Base-by-base conservation (phyloP, 140 eudicot species). In the Anethum foeniculum region DNA sequence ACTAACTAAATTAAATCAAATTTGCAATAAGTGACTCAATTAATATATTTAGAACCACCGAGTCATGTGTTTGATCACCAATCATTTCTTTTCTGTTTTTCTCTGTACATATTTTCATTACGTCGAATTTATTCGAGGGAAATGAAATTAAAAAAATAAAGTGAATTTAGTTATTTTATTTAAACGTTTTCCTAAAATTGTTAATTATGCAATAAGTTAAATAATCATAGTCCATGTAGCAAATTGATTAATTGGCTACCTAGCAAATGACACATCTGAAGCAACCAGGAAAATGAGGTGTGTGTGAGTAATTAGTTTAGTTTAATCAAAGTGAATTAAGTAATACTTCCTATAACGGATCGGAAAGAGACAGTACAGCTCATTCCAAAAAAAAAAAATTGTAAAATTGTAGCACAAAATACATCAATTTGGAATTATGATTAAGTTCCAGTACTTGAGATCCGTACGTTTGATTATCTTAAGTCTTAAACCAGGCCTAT, bases 361-460 rank as follows among this genome's bases (percentile, higher is more conserved):
- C 0, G 14, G 36, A 62, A 11, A 25, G 3, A n/a, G 68, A 62
- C 69, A 62, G 32, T 62, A 62, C 69, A 62, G 36, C 69, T 25
- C 34, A 25, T 2, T 3, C 34, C 3, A 25, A 25, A 25, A 25
- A 23, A 18, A 18, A 52, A 52, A 1, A 60, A 60, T 23, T 54
- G 62, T 21, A 18, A 19, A 0, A 0, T 18, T 2, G 62, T 0
- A 19, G 27, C 9, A 54, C 19, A 19, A 54, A 54, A 5, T 54
- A 54, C 27, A 54, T 54, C 25, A 54, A 54, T 54, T 54, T 19
- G 62, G 4, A 54, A 54, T 6, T 21, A 54, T 18, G 23, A 60
- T n/a, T 60, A 60, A 60, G 68, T 60, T 60, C 32, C 68, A n/a
- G 68, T 60, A 62, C 69, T 25, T 25, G 34, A n/a, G 69, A 62